Evolutionary conservation across 2,329 filamentous ascomycete genomes (phyloP).

Genomic region (Ploettnerulaceae sp.): DNA sequence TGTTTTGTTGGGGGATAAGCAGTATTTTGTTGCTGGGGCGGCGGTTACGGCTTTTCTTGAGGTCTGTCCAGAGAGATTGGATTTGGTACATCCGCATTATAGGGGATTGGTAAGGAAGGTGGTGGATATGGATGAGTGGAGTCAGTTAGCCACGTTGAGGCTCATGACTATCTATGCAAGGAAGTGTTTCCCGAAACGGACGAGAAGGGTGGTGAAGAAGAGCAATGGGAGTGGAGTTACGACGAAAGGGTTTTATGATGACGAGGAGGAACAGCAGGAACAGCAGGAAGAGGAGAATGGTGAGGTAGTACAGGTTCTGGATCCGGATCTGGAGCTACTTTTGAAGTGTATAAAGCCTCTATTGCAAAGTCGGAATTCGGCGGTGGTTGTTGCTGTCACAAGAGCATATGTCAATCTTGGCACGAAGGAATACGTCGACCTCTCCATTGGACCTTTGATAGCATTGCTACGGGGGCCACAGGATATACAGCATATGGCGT

Average conservation of each 20-base stretch:
- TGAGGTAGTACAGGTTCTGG: constrained; percentile 55
- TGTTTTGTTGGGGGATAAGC: constrained; percentile 77
- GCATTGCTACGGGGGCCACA: constrained; percentile 78
- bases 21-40: constrained; percentile 94
- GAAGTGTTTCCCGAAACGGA: constrained; percentile 76
- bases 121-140: constrained; percentile 99
- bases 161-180: constrained; percentile 82
- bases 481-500: constrained; percentile 82
- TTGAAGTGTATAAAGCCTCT: constrained; percentile 77
- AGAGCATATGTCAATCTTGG: constrained; percentile 82
- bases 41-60: constrained; percentile 87
- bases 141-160: constrained; percentile 76
- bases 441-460: constrained; percentile 76
- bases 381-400: constrained; percentile 82
- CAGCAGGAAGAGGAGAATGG: constrained; percentile 40
- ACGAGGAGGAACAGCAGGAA: constrained; percentile 42
- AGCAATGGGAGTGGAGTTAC: constrained; percentile 39
- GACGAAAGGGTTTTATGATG: constrained; percentile 74
- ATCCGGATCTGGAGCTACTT: constrained; percentile 78
- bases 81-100: constrained; percentile 89
- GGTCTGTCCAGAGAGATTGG: constrained; percentile 79
- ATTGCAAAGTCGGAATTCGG: constrained; percentile 87
- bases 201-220: constrained; percentile 49
- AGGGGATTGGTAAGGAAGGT: constrained; percentile 79
- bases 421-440: constrained; percentile 67